Percentiles rank a stretch among this genome's conserved stretches.
Conservation (phyloP, 257 asterid species). For the Plectranthus barbatus region DNA sequence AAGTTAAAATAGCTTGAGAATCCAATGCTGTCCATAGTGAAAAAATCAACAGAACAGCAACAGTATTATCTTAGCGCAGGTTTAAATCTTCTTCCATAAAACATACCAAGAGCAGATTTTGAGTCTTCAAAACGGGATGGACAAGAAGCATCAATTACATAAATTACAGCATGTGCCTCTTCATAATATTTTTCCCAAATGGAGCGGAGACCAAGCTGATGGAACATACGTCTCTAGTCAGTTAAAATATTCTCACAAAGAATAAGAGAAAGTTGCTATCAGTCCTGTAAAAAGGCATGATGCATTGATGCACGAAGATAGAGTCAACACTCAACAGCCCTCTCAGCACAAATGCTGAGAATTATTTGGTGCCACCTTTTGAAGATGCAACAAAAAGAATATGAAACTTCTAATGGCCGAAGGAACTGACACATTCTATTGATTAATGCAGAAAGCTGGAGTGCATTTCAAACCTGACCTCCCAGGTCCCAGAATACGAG, state of each 20-base stretch:
- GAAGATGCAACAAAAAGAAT: background rate
- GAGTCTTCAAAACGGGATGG: constrained; percentile 87
- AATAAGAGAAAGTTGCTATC: background rate
- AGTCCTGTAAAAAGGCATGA: background rate
- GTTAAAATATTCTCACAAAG: background rate
- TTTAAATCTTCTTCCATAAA: background rate
- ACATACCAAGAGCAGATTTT: constrained; percentile 75
- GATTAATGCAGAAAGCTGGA: constrained; percentile 15
- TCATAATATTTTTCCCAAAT: constrained; percentile 93
- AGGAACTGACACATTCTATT: background rate
- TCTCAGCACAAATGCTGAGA: background rate
- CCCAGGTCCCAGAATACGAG: constrained; percentile 97
- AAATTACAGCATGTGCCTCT: constrained; percentile 86
- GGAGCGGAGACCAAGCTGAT: constrained; percentile 86
- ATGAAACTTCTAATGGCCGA: background rate
- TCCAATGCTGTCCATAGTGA: background rate
- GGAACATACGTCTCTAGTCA: constrained; percentile 20
- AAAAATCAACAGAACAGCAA: background rate
- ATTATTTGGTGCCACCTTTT: background rate
- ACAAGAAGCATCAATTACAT: constrained; percentile 65
- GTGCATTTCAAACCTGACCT: constrained; percentile 70
- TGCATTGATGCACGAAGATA: background rate
- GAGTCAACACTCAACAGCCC: background rate
- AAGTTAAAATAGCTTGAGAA: background rate
- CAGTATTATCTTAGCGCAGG: background rate